These are phyloP conservation scores for Chytriomyces hyalinus DNA, from an alignment of 192 early-diverging fungal genomes.

Conservation along the genomic window DNA sequence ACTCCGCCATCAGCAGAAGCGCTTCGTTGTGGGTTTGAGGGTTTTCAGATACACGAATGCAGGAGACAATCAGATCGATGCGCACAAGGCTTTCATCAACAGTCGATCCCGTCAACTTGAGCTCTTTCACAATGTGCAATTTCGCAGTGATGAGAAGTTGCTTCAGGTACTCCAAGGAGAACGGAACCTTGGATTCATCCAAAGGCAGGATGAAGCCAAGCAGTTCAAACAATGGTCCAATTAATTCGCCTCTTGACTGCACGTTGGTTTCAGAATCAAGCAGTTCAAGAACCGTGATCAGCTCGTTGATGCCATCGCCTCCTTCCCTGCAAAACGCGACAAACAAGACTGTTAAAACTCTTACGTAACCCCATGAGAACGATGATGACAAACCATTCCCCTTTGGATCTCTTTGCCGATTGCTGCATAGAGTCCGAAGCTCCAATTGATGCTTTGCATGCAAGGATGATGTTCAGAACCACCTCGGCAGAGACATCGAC, in stretches of 20 bases:
- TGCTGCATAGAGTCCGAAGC: background rate
- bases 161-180: slow-evolving; percentile 83
- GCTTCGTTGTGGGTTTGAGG: slow-evolving; percentile 93
- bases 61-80: slow-evolving; percentile 85
- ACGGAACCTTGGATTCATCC: slow-evolving; percentile 37
- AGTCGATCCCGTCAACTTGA: slow-evolving; percentile 33
- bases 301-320: slow-evolving; percentile 35
- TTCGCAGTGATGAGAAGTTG: slow-evolving; percentile 79
- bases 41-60: slow-evolving; percentile 83
- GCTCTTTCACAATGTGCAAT: slow-evolving; percentile 39
- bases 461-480: slow-evolving; percentile 13
- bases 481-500: slow-evolving; percentile 4
- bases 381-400: background rate
- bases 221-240: slow-evolving; percentile 73
- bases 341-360: too few species aligned
- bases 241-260: slow-evolving; percentile 54
- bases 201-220: slow-evolving; percentile 66
- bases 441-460: slow-evolving; percentile 19
- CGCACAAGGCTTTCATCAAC: slow-evolving; percentile 74
- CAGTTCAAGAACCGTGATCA: slow-evolving; percentile 69
- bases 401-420: slow-evolving; percentile 13
- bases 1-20: slow-evolving; percentile 83
- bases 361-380: background rate
- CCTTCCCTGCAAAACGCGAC: slow-evolving; percentile 2
- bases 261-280: slow-evolving; percentile 68